Evolutionary conservation across 805 yeast genomes (phyloP).

Genomic region (Pichia manshurica): DNA sequence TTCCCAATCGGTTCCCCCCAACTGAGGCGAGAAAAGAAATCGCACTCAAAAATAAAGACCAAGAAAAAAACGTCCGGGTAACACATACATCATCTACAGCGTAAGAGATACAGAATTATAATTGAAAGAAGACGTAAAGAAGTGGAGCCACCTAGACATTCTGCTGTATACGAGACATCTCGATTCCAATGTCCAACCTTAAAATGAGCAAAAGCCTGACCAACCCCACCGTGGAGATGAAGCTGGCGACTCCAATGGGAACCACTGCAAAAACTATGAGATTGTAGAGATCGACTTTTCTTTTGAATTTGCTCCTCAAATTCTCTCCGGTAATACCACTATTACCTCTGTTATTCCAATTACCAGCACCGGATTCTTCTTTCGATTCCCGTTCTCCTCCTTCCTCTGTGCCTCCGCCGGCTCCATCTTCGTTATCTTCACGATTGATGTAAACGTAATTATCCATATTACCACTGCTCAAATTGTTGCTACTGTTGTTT

Average conservation of each 20-base stretch:
- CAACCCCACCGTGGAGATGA: constrained; percentile 82
- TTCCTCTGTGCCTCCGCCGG: constrained; percentile 1
- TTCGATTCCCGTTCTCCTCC: no score
- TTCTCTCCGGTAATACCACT: neutral
- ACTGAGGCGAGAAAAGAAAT: no score
- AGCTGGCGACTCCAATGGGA: constrained; percentile 95
- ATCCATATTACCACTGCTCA: neutral
- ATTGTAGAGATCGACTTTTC: constrained; percentile 81
- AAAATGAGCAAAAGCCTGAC: constrained; percentile 69
- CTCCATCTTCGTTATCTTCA: neutral
- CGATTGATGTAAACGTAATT: neutral
- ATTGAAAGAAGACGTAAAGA: no score
- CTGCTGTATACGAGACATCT: constrained; percentile 11
- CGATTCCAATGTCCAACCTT: constrained; percentile 50
- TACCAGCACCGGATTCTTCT: neutral
- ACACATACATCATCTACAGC: no score
- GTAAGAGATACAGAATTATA: no score
- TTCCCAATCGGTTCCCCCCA: no score
- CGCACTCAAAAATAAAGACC: no score
- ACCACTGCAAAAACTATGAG: constrained; percentile 95
- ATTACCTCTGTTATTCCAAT: neutral
- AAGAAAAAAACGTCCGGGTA: no score
- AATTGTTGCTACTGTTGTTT: neutral
- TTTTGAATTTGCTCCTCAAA: constrained; percentile 21
- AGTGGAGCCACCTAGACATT: neutral